Evolutionary conservation across 139 green algal genomes (phyloP), one percentile per base, ranked within the genome.

Genomic region (Chlorella ohadii): DNA sequence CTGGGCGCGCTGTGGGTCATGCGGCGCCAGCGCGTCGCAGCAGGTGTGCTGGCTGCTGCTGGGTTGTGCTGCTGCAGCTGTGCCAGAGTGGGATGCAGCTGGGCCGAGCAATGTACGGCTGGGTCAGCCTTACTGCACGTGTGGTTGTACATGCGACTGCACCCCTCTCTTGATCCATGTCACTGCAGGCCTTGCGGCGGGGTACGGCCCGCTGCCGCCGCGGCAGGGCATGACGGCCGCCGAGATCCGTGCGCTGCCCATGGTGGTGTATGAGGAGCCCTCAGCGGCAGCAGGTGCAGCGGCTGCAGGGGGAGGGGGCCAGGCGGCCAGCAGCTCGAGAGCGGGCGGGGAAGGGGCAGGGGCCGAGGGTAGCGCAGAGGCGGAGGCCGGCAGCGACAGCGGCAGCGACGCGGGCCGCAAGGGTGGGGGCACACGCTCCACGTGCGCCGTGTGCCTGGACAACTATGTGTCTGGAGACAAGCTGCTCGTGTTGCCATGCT

Each of bases 1-100:
- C 78, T 94, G 66, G 87, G 89, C 34, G 93, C 90, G 19, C 95
- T 96, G 61, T 95, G 92, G 73, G 83, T 92, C 34, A 87, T 90
- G 64, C 92, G 91, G 83, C 82, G 81, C 34, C 81, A 90, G 47
- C 89, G 89, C 85, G 73, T 91, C 16, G 81, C 63, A 25, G 31
- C 51, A 17, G 63, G 65, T 23, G 63, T 33, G 33, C 12, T 59
- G 11, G 2, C 22, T 0, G 34, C 44, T 34, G 75, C 22, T 23
- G 34, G 16, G 65, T 82, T 28, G 20, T 33, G 20, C 3, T 23
- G 28, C 2, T 31, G n/a, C n/a, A n/a, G n/a, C n/a, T n/a, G n/a
- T n/a, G n/a, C n/a, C n/a, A n/a, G n/a, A n/a, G n/a, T n/a, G n/a
- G n/a, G n/a, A n/a, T n/a, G n/a, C n/a, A n/a, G n/a, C n/a, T n/a